phyloP scores from a whole-genome alignment of 192 early-diverging fungal species.

The Coemansia sp. region DNA sequence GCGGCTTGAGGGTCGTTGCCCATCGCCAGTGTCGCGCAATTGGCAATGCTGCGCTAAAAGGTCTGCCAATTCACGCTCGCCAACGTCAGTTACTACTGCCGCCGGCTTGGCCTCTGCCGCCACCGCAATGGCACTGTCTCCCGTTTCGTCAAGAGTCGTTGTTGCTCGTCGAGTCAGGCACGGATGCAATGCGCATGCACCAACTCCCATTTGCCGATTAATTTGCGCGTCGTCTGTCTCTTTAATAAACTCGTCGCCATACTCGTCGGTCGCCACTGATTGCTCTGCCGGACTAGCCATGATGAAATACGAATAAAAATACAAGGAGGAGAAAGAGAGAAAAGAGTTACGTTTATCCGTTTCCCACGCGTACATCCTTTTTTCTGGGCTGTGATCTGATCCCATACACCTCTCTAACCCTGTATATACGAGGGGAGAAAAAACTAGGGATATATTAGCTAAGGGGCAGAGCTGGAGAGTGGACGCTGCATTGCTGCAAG shows the following conservation, averaged over 20 bases:
- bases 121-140: slow-evolving; percentile 1
- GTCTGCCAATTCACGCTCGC: neutral
- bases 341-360: too few species aligned
- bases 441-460: too few species aligned
- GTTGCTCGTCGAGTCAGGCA: slow-evolving; percentile 37
- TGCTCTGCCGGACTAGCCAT: slow-evolving; percentile 1
- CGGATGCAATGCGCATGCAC: slow-evolving; percentile 45
- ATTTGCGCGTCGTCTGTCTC: slow-evolving; percentile 27
- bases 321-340: too few species aligned
- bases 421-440: too few species aligned
- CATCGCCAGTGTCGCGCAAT: neutral
- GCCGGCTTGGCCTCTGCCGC: neutral
- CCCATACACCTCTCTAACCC: too few species aligned
- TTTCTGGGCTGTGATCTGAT: too few species aligned
- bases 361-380: too few species aligned
- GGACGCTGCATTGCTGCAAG: too few species aligned
- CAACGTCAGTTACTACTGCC: neutral
- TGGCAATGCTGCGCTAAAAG: slow-evolving; percentile 1
- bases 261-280: slow-evolving; percentile 28
- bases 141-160: neutral
- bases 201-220: slow-evolving; percentile 32
- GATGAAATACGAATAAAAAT: too few species aligned
- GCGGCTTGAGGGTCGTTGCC: too few species aligned
- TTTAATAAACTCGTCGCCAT: slow-evolving; percentile 40
- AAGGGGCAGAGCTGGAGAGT: too few species aligned